Evolutionary conservation across 106 monocot genomes (phyloP), one percentile per base, ranked within the genome.

Genomic region (Allium fistulosum): DNA sequence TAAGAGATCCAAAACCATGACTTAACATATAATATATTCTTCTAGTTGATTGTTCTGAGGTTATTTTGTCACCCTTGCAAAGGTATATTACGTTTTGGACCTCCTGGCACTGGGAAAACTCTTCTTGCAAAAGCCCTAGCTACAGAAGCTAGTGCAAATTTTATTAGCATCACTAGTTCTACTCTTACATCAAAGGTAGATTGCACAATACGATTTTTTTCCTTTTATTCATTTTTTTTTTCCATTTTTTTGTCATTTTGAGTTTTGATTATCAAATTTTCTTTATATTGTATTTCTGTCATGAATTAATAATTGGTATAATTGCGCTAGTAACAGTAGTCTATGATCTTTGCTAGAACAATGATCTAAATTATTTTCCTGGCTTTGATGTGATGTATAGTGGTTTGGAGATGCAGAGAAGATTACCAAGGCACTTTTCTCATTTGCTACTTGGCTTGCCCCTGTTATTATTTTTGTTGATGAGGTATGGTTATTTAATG

Each of bases 401-500:
- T 99, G 97, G 97, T 99, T 99, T 82, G 97, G 97, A 81, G 97
- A 99, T 90, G 93, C 93, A 65, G 97, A 99, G 73, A 99, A 99
- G 79, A 83, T 99, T 61, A 93, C 97, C 48, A 99, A 90, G 79
- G 92, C 97, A 1, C 92, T 99, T 45, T 99, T 99, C 80, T 92
- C 97, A 51, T 99, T 99, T 62, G 97, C 97, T 1, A 90, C 77
- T 62, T 72, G 82, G 49, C 80, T 99, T 48, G 81, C 97, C 10
- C 97, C 97, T 59, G 97, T 90, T 12, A 99, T 99, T n/a, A 85
- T 99, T 80, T 99, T 99, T 77, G 92, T 99, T 69, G 97, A 99
- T 72, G 97, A 99, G 97, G 97, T 99, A 72, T 13, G 51, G 11
- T 12, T 16, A 63, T 66, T 51, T 51, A 11, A 18, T 48, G 2